These are phyloP conservation scores for Cyberlindnera samutprakarnensis DNA, from an alignment of 805 yeast genomes.

Conservation along the genomic window DNA sequence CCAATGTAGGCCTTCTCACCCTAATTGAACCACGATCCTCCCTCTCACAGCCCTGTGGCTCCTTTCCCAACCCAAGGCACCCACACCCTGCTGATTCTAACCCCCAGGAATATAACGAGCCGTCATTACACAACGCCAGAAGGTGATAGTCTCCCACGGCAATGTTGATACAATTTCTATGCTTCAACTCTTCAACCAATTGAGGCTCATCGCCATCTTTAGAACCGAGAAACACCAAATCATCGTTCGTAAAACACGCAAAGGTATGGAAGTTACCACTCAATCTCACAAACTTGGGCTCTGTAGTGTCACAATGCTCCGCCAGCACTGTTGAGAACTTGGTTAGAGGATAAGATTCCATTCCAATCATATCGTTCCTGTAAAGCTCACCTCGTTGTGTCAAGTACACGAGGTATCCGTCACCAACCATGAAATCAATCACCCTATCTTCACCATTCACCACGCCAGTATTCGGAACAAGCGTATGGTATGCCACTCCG, in stretches of 20 bases:
- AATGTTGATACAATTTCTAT: conserved; percentile 42
- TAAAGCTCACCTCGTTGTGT: conserved; percentile 32
- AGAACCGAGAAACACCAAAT: conserved; percentile 18
- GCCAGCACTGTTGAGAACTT: conserved; percentile 28
- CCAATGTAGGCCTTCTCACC: conserved; percentile 36
- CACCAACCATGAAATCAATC: conserved; percentile 49
- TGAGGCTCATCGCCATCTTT: conserved; percentile 24
- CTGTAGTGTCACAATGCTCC: conserved; percentile 10
- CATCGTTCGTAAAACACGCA: conserved; percentile 48
- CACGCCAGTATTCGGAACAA: conserved; percentile 34
- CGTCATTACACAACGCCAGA: conserved; percentile 52
- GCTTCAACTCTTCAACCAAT: conserved; percentile 35
- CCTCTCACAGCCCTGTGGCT: conserved; percentile 7
- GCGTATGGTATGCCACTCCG: conserved; percentile 31
- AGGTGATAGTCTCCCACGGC: conserved; percentile 69
- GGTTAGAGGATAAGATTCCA: conserved; percentile 18
- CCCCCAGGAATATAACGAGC: conserved; percentile 63
- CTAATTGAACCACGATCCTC: conserved; percentile 13
- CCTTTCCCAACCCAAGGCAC: conserved; percentile 57
- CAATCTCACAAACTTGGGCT: conserved; percentile 38
- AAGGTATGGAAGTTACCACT: conserved; percentile 48
- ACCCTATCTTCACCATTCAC: conserved; percentile 29
- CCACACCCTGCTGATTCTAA: conserved; percentile 55
- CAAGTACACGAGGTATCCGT: conserved; percentile 43
- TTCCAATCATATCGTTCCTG: conserved; percentile 16